phyloP scores from a whole-genome alignment of 768 basidiomycete genomes.

The Exidia glandulosa region DNA sequence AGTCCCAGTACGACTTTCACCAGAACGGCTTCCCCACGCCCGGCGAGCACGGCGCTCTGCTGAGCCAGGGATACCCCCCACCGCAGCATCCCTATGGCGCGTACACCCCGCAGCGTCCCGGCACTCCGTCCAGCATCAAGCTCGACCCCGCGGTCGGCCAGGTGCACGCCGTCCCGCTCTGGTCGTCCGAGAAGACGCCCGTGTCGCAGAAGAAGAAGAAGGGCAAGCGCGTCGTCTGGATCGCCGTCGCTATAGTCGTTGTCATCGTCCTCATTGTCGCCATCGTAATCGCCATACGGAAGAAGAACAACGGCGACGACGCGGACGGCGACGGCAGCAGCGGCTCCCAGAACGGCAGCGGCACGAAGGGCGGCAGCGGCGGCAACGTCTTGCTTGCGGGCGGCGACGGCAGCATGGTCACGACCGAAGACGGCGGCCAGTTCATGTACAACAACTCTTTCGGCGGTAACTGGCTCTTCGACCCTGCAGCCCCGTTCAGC shows the following conservation, averaged over 20 bases:
- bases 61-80: background rate
- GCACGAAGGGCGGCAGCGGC: slow-evolving; percentile 11
- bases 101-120: background rate
- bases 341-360: slow-evolving; percentile 4
- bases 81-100: background rate
- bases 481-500: slow-evolving; percentile 73
- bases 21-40: background rate
- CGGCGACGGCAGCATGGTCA: slow-evolving; percentile 64
- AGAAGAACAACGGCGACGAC: slow-evolving; percentile 14
- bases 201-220: background rate
- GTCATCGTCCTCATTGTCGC: slow-evolving; percentile 44
- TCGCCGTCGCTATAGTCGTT: slow-evolving; percentile 31
- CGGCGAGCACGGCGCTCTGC: background rate
- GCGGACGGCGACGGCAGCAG: slow-evolving; percentile 10
- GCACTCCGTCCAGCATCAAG: background rate
- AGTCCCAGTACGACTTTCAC: background rate
- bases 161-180: background rate
- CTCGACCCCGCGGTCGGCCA: background rate
- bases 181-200: background rate
- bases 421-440: slow-evolving; percentile 70
- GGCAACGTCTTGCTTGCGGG: slow-evolving; percentile 39
- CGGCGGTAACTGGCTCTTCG: slow-evolving; percentile 85
- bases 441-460: slow-evolving; percentile 75
- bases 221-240: background rate
- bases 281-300: slow-evolving; percentile 22